A percentile compares a stretch with the other conserved stretches of the same genome.
Conservation (phyloP, 1,284 basidiomycete genomes). For the Anthracocystis panici-leucophaei region DNA sequence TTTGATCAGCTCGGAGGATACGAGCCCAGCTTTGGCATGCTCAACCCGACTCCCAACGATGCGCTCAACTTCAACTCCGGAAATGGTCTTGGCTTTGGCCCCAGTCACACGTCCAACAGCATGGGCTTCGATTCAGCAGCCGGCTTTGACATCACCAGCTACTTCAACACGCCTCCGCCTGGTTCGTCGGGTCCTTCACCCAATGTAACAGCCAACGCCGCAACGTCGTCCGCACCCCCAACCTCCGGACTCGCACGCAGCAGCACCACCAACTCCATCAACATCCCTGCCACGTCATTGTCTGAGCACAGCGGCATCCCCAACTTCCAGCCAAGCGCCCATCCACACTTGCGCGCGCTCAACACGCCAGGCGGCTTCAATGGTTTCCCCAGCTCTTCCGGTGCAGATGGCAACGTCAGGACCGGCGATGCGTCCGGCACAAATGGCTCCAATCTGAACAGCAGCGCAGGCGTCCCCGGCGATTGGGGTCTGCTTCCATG, state of each 20-base stretch:
- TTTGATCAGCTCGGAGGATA: conserved; percentile 59
- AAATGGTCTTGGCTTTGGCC: conserved; percentile 34
- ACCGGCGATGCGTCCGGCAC: background rate
- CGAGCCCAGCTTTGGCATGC: conserved; percentile 54
- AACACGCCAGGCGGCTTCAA: conserved; percentile 28
- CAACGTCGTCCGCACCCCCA: conserved; percentile 13
- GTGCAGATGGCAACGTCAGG: background rate
- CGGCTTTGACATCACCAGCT: conserved; percentile 46
- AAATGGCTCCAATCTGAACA: conserved; percentile 9
- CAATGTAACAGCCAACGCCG: conserved; percentile 22
- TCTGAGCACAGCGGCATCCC: conserved; percentile 38
- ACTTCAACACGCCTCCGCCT: conserved; percentile 46
- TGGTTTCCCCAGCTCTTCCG: conserved; percentile 15
- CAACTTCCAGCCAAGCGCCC: conserved; percentile 43
- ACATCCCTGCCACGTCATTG: conserved; percentile 37
- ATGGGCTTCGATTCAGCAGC: conserved; percentile 52
- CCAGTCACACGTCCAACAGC: conserved; percentile 50
- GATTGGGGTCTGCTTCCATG: conserved; percentile 56
- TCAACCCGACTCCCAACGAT: conserved; percentile 50
- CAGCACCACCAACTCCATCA: conserved; percentile 37
- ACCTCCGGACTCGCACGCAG: conserved; percentile 18
- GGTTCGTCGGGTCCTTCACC: conserved; percentile 33
- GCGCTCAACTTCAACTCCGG: conserved; percentile 47
- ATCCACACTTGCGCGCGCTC: conserved; percentile 47
- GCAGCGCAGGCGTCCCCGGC: conserved; percentile 3